Evolutionary conservation across 495 filamentous ascomycete species (phyloP), one percentile per base, ranked within the genome.

Genomic region (Aspergillus homomorphus): DNA sequence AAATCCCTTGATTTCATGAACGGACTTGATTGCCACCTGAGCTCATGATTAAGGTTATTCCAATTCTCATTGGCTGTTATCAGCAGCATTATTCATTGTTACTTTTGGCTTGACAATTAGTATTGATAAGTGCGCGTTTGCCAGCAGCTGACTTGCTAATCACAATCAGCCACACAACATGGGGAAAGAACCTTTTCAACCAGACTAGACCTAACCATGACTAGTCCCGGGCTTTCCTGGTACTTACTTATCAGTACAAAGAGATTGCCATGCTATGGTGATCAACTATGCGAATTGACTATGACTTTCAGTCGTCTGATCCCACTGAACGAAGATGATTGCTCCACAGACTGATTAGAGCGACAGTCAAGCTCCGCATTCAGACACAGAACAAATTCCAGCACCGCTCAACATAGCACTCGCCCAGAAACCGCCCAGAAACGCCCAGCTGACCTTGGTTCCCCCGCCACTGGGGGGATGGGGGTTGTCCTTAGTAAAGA

Each of bases 11-110:
- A 28, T 38, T 38, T 38, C 6, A 38, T 38, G 33, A 38, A 38
- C 33, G 33, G 33, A 12, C 7, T 26, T 28, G 9, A 24, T 24
- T 51, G 28, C 48, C 22, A 51, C 48, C 14, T n/a, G n/a, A n/a
- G n/a, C n/a, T 24, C 30, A 28, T 51, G 48, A 51, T 51, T 28
- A 16, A 26, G 46, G 0, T 14, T 28, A 15, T 9, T 20, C 19
- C 24, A n/a, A n/a, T 16, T 15, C 10, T 51, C 23, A 51, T 51
- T 51, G 48, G 48, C 28, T 18, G 24, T 15, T 12, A 28, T 19
- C 24, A 8, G 24, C 9, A 51, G 48, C 28, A 51, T 51, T 51
- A 51, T 51, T 51, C 24, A 51, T 23, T 18, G 19, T 51, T 51
- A 51, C 48, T 51, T 28, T 24, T 51, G 15, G 48, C 48, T 51